Evolutionary conservation across 192 early-diverging fungal species (phyloP), one percentile per base, ranked within the genome.

Genomic region (Backusella australiensis): DNA sequence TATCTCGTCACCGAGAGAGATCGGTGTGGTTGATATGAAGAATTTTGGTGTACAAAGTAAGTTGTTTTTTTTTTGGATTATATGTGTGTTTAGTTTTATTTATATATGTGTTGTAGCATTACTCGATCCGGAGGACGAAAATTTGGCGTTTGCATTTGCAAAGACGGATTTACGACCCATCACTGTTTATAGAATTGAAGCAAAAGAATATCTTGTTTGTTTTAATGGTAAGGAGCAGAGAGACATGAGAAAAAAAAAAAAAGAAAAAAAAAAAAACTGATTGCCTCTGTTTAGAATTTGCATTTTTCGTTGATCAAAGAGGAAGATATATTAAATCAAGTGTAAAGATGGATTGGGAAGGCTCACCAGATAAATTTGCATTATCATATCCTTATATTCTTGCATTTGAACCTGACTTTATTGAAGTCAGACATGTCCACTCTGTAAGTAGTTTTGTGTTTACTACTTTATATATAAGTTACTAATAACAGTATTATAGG

Each of bases 1-100:
- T 81, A 93, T 99, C 14, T 96, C 95, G 17, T 96, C 94, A 79
- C 85, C 88, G 38, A 94, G 93, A 75, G 97, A 97, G 6, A 97
- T 99, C 79, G 97, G 97, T 75, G 86, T 99, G 49, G 93, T 99
- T 3, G 94, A 98, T 79, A 82, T 97, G 77, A 91, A 93, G 7
- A 91, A 93, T 6, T 86, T 96, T 69, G 91, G 94, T 34, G 95
- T 95, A 2, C 95, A 96, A 83, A 92, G 89, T 71, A 73, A 72
- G 76, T 35, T 67, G 32, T 35, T 67, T 32, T 2, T 35, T 67
- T 32, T 23, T 23, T 32, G 32, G 32, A 32, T 32, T 32, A 32
- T 32, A 26, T 34, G 34, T 32, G 15, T 26, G 7, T 34, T 11
- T 74, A 44, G 32, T 32, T 42, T 36, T 14, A n/a, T 56, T 32